phyloP scores from a whole-genome alignment of 345 rosid genomes.

The Camelina sativa region DNA sequence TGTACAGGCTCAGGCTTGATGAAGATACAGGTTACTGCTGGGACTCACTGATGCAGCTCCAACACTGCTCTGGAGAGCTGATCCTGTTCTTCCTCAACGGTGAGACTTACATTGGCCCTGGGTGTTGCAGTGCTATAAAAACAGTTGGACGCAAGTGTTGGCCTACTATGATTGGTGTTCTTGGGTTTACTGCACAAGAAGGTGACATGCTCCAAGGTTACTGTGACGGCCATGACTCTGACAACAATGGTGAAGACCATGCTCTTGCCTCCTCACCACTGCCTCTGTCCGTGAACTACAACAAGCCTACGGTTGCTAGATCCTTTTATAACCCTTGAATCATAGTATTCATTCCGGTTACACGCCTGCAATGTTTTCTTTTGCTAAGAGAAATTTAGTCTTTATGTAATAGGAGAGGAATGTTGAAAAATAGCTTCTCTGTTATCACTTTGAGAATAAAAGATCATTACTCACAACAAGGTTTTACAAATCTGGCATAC shows the following conservation, averaged over 20 bases:
- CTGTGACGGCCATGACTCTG: conserved; percentile 49
- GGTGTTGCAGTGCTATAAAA: conserved; percentile 70
- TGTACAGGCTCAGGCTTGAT: conserved; percentile 50
- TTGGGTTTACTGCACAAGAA: conserved; percentile 74
- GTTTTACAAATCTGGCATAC: conserved; percentile 3
- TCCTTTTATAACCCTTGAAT: conserved; percentile 36
- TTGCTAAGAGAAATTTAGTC: not conserved
- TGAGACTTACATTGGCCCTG: conserved; percentile 62
- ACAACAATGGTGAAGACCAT: conserved; percentile 2
- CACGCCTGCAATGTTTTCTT: not conserved
- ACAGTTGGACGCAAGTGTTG: conserved; percentile 59
- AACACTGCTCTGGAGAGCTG: conserved; percentile 78
- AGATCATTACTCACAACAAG: not conserved
- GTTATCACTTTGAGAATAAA: conserved; percentile 26
- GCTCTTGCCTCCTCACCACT: conserved; percentile 41
- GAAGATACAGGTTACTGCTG: conserved; percentile 63
- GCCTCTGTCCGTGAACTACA: conserved; percentile 15
- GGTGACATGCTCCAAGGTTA: conserved; percentile 71
- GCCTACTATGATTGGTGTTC: conserved; percentile 62
- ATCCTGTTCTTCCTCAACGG: conserved; percentile 76
- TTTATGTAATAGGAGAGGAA: conserved; percentile 23
- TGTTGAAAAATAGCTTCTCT: conserved; percentile 26
- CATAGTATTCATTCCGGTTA: not conserved
- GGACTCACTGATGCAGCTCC: conserved; percentile 75
- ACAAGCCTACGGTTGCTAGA: conserved; percentile 29